Percentiles rank a stretch among this genome's conserved stretches.
Evolutionary conservation across 257 asterid genomes (phyloP).

Genomic region (Cynanchum wilfordii): DNA sequence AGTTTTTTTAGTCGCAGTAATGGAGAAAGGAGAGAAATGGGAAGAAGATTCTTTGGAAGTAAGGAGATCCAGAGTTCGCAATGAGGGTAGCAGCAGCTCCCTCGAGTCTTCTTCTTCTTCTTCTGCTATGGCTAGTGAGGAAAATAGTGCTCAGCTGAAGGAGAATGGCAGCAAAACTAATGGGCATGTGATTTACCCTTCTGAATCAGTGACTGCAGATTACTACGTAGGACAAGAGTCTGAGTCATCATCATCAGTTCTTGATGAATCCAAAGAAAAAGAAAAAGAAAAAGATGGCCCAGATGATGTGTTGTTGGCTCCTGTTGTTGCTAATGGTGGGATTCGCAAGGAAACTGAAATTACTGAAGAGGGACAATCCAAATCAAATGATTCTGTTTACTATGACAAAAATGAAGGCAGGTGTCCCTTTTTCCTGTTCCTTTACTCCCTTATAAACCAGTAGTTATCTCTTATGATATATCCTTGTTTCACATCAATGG

Average conservation of each 20-base stretch:
- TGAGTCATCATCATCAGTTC: background rate
- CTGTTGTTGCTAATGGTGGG: conserved; percentile 14
- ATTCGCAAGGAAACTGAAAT: conserved; percentile 26
- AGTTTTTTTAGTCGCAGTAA: conserved; percentile 18
- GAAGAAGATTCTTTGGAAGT: conserved; percentile 26
- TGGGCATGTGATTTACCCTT: conserved; percentile 20
- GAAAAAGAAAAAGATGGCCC: background rate
- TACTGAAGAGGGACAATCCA: conserved; percentile 29
- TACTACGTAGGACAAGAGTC: conserved; percentile 26
- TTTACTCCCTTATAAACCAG: background rate
- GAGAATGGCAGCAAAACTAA: conserved; percentile 22
- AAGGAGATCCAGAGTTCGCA: conserved; percentile 37
- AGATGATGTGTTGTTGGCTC: conserved; percentile 8
- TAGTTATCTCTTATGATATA: too few species aligned
- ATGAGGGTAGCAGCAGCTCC: background rate
- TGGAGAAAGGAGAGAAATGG: conserved; percentile 44
- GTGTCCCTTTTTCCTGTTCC: background rate
- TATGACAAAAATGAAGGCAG: conserved; percentile 56
- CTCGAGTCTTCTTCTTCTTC: background rate
- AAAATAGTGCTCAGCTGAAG: background rate
- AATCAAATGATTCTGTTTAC: conserved; percentile 41
- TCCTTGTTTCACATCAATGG: background rate
- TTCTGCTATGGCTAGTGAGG: background rate
- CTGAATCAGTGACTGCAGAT: conserved; percentile 1
- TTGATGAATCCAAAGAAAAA: conserved; percentile 14